Percentiles rank a stretch among this genome's conserved stretches.
Evolutionary conservation across 2,329 filamentous ascomycete species (phyloP).

Genomic region (Fusarium albidum): DNA sequence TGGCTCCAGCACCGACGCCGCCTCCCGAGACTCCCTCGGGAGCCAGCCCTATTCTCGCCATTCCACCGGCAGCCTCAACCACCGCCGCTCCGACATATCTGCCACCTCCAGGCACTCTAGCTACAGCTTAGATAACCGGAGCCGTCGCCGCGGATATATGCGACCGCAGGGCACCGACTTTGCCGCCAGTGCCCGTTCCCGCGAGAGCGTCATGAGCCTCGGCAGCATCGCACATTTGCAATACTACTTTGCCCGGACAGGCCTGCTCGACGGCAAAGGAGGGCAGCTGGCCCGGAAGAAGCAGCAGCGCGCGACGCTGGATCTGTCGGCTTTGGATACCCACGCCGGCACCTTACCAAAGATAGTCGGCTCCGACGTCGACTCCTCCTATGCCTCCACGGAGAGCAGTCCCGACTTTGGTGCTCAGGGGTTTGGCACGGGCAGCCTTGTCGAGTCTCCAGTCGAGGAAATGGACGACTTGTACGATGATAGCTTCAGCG

Average conservation of each 20-base stretch:
- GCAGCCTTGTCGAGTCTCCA: constrained; percentile 57
- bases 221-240: constrained; percentile 97
- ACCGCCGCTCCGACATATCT: constrained; percentile 54
- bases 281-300: constrained; percentile 81
- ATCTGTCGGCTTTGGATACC: constrained; percentile 61
- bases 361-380: constrained; percentile 57
- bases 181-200: constrained; percentile 85
- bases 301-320: constrained; percentile 66
- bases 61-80: constrained; percentile 67
- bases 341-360: constrained; percentile 44
- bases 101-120: constrained; percentile 55
- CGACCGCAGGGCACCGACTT: constrained; percentile 88
- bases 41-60: constrained; percentile 66
- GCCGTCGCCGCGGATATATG: constrained; percentile 81
- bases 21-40: constrained; percentile 62
- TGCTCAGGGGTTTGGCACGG: constrained; percentile 49
- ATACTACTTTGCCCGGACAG: constrained; percentile 97
- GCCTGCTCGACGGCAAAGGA: constrained; percentile 91
- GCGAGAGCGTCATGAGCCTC: constrained; percentile 95
- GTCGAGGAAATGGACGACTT: constrained; percentile 56
- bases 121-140: constrained; percentile 50
- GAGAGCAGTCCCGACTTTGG: constrained; percentile 65
- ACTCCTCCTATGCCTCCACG: constrained; percentile 68
- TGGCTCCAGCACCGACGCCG: constrained; percentile 59
- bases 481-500: constrained; percentile 66